Evolutionary conservation across 192 early-diverging fungal species (phyloP).

Genomic region (Funneliformis mosseae): DNA sequence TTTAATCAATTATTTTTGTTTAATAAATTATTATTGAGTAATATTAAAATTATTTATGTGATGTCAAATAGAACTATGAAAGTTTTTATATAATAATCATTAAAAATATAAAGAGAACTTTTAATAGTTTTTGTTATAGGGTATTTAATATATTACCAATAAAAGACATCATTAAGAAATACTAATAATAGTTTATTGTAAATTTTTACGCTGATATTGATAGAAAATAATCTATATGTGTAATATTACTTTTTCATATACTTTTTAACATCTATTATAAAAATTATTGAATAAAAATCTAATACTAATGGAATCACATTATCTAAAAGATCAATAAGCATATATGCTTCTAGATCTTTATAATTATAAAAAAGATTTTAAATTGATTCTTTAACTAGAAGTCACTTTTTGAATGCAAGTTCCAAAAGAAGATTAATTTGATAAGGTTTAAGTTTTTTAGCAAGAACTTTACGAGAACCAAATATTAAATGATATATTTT

Average conservation of each 20-base stretch:
- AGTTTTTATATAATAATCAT: too few species aligned
- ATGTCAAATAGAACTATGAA: too few species aligned
- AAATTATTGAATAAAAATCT: not conserved
- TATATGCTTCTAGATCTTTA: slow-evolving; percentile 3
- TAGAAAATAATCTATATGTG: slow-evolving; percentile 5
- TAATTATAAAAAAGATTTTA: not conserved
- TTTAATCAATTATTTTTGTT: not conserved
- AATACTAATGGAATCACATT: slow-evolving; percentile 3
- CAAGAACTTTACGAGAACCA: not conserved
- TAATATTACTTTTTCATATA: slow-evolving; percentile 8
- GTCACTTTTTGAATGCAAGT: too few species aligned
- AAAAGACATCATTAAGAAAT: too few species aligned
- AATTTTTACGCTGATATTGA: not conserved
- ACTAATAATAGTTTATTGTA: too few species aligned
- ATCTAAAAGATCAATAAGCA: slow-evolving; percentile 16
- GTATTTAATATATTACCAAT: not conserved
- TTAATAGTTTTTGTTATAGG: not conserved
- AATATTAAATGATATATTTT: slow-evolving; percentile 9
- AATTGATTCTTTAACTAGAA: not conserved
- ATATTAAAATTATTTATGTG: too few species aligned
- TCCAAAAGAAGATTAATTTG: too few species aligned
- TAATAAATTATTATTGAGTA: not conserved
- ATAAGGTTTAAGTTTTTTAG: too few species aligned
- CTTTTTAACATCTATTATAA: not conserved
- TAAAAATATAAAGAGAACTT: too few species aligned